A percentile compares a stretch with the other conserved stretches of the same genome.
phyloP scores from a whole-genome alignment of 805 yeast genomes.

The Candida khao-thaluensis region DNA sequence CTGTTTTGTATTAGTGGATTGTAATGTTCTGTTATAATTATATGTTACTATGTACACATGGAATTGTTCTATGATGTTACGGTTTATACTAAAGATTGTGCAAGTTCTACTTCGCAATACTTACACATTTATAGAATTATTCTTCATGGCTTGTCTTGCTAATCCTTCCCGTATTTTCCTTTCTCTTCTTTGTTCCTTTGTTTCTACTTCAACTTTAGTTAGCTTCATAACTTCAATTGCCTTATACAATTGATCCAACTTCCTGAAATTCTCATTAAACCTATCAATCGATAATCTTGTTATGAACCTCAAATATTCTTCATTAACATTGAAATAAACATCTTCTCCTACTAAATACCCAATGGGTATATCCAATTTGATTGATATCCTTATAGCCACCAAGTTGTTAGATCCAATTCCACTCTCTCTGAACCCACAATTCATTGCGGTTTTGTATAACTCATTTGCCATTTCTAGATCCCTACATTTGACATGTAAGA shows the following conservation, averaged over 20 bases:
- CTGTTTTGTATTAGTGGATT: not conserved
- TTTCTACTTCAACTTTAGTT: conserved; percentile 30
- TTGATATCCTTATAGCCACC: conserved; percentile 76
- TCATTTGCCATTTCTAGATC: conserved; percentile 55
- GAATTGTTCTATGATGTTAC: no score
- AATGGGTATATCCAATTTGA: conserved; percentile 74
- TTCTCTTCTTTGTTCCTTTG: conserved; percentile 56
- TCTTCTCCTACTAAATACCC: conserved; percentile 47
- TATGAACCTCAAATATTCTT: conserved; percentile 49
- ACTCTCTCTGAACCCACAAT: conserved; percentile 82
- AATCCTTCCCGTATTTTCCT: conserved; percentile 55
- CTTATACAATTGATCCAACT: conserved; percentile 48
- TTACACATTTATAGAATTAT: no score
- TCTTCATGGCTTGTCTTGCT: conserved; percentile 23
- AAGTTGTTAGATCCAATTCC: conserved; percentile 79
- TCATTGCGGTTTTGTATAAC: conserved; percentile 70
- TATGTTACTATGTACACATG: no score
- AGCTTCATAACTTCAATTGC: conserved; percentile 37
- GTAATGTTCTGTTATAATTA: not conserved
- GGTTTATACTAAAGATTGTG: no score
- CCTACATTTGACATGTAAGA: conserved; percentile 79
- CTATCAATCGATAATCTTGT: conserved; percentile 59
- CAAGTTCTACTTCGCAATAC: no score
- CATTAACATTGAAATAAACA: conserved; percentile 47
- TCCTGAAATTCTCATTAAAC: conserved; percentile 62